These are phyloP conservation scores for Pleurotus djamor DNA, from an alignment of 768 basidiomycete genomes.

Conservation along the genomic window DNA sequence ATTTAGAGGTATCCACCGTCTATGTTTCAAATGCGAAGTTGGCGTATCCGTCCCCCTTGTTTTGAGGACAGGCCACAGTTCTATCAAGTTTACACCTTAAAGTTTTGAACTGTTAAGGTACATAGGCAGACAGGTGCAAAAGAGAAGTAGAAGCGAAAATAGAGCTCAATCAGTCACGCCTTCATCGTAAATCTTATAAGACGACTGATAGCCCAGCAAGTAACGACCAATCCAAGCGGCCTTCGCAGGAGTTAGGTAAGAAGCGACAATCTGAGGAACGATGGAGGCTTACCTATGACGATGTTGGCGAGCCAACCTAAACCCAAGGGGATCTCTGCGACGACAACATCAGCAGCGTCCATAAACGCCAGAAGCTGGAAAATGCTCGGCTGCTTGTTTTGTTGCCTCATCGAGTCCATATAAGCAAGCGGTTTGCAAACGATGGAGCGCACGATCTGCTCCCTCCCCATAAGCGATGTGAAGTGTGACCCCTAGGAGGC, in stretches of 20 bases:
- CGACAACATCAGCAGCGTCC: conserved; percentile 1
- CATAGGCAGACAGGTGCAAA: too few relatives aligned
- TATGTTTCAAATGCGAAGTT: too few relatives aligned
- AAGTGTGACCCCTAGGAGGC: background rate
- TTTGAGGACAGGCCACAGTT: too few relatives aligned
- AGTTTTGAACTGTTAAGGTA: too few relatives aligned
- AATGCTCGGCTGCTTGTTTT: background rate
- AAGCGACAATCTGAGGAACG: background rate
- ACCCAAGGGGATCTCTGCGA: conserved; percentile 1
- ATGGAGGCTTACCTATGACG: background rate
- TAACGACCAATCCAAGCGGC: conserved; percentile 3
- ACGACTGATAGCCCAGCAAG: conserved; percentile 1
- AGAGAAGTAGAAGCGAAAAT: too few relatives aligned
- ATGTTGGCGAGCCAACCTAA: background rate
- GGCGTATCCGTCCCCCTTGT: too few relatives aligned
- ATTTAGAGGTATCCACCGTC: too few relatives aligned
- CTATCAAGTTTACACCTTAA: too few relatives aligned
- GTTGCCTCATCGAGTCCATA: background rate
- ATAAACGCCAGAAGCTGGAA: background rate
- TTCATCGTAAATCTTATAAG: conserved; percentile 4
- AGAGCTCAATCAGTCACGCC: background rate
- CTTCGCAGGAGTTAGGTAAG: background rate
- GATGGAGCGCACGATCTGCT: background rate
- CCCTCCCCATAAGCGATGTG: background rate
- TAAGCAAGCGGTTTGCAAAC: background rate